These are phyloP conservation scores for Acacia melanoxylon DNA, from an alignment of 306 rosid species.

Conservation along the genomic window DNA sequence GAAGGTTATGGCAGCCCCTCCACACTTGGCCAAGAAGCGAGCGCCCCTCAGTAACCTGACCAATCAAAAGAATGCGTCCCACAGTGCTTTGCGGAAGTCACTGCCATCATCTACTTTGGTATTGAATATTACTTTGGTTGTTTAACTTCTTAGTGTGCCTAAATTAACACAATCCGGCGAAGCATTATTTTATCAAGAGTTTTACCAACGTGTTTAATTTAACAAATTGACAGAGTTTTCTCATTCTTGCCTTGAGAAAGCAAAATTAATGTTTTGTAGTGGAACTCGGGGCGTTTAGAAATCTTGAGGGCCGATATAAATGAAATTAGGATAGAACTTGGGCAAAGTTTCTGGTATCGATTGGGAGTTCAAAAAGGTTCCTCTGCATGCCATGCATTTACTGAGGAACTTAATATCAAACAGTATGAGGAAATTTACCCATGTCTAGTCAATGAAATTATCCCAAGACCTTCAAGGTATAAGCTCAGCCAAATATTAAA, in stretches of 20 bases:
- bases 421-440: neutral
- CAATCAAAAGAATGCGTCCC: conserved; percentile 52
- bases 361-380: neutral
- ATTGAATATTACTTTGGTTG: neutral
- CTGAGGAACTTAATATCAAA: neutral
- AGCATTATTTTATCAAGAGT: neutral
- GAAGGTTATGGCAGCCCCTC: conserved; percentile 41
- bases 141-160: neutral
- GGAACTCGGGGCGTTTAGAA: neutral
- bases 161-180: neutral
- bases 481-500: neutral
- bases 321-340: neutral
- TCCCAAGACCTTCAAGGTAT: neutral
- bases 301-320: neutral
- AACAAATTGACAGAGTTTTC: neutral
- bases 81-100: conserved; percentile 42
- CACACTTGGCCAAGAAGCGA: conserved; percentile 71
- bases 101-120: conserved; percentile 54
- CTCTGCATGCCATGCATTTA: neutral
- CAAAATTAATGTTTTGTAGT: neutral
- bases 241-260: neutral
- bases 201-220: neutral
- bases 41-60: conserved; percentile 84
- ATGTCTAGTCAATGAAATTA: neutral
- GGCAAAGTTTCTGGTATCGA: neutral